Evolutionary conservation across 495 filamentous ascomycete genomes (phyloP).

Genomic region (Aspergillus funiculosus): DNA sequence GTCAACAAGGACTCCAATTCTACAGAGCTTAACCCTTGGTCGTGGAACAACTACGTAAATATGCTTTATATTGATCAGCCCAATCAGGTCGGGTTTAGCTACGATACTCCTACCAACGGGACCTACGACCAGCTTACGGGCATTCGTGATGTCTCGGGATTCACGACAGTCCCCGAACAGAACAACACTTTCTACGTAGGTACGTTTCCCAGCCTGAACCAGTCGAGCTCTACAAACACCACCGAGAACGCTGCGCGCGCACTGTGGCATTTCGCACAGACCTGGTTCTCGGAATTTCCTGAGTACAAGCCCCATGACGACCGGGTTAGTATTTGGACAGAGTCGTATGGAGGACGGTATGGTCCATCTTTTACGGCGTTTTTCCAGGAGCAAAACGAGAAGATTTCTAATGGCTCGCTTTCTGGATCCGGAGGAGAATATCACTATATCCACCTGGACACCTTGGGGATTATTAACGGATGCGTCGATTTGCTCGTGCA

Average conservation of each 20-base stretch:
- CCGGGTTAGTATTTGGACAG: conserved; percentile 49
- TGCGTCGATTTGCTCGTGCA: conserved; percentile 72
- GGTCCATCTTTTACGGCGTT: conserved; percentile 60
- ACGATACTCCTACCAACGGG: conserved; percentile 42
- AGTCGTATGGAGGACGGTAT: conserved; percentile 63
- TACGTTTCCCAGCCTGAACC: conserved; percentile 48
- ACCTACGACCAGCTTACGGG: conserved; percentile 17
- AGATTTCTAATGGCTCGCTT: conserved; percentile 38
- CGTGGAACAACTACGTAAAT: conserved; percentile 58
- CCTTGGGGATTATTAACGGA: conserved; percentile 58
- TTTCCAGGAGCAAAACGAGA: conserved; percentile 60
- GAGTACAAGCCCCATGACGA: conserved; percentile 51
- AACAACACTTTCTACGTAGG: conserved; percentile 59
- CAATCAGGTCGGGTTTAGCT: conserved; percentile 57
- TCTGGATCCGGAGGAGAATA: conserved; percentile 22
- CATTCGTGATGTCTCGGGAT: conserved; percentile 30
- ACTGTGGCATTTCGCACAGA: conserved; percentile 55
- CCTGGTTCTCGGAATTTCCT: conserved; percentile 52
- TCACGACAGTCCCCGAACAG: conserved; percentile 42
- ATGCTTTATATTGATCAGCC: conserved; percentile 64
- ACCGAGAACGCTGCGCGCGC: conserved; percentile 49
- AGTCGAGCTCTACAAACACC: conserved; percentile 42
- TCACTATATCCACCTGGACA: conserved; percentile 44
- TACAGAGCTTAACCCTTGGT: conserved; percentile 50
- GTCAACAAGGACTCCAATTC: conserved; percentile 47